Base-by-base conservation (phyloP, 177 flowering plant species). In the Vitis hybrid region DNA sequence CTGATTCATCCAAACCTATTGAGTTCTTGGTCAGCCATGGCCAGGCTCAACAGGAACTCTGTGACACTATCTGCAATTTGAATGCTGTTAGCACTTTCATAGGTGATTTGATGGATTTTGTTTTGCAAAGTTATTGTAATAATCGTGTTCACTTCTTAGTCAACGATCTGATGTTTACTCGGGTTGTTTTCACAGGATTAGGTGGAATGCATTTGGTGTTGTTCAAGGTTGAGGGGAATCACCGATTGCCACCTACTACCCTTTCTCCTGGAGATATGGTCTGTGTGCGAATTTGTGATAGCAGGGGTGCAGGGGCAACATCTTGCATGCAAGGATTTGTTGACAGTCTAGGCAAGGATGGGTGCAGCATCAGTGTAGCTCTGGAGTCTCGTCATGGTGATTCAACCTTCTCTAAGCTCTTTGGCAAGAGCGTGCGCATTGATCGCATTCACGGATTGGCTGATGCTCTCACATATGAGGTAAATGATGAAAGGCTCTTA, bases 211-310 rank as follows among this genome's bases (percentile, higher is more conserved):
- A 92, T 82, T 78, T 87, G 76, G 96, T 94, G 15, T 56, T 84
- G 79, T 92, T 94, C 77, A 87, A 80, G 80, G 91, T 83, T 65
- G 98, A 92, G 78, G 89, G 96, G 32, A 85, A 79, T 75, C 97
- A 92, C 74, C 82, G 93, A 51, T 74, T 94, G 65, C 98, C 98
- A 3, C 98, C 98, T n/a, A 88, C 94, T 5, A 91, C 85, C 19
- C 94, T 94, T 60, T 90, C 97, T 64, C 98, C 96, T 6, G 98
- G 98, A 48, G 98, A 94, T 76, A 88, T 92, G 97, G 98, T 92
- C 60, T 94, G 98, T 70, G 92, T 94, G 56, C 85, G 98, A 75
- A 86, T 70, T 21, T 90, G 94, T 70, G 93, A 94, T 72, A 89
- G 87, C 75, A 83, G 90, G 77, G 98, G 98, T 52, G 94, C 92